phyloP scores from a whole-genome alignment of 2,329 filamentous ascomycete species.

The Cryphonectria carpinicola region DNA sequence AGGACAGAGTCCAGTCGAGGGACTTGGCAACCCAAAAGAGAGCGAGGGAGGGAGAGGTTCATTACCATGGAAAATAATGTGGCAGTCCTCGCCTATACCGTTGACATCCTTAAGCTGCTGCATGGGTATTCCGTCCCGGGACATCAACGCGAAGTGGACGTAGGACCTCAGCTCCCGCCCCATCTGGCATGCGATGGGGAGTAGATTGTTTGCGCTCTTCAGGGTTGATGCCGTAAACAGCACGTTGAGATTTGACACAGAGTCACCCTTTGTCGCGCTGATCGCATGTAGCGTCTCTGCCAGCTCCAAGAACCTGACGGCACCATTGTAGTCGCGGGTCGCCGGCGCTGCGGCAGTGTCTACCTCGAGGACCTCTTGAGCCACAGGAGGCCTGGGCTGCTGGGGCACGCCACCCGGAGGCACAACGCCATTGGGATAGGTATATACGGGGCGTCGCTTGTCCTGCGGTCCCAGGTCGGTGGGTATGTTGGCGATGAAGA shows the following conservation, averaged over 20 bases:
- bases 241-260: slow-evolving; percentile 67
- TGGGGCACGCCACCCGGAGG: slow-evolving; percentile 21
- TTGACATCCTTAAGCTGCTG: slow-evolving; percentile 76
- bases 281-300: slow-evolving; percentile 65
- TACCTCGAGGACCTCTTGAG: slow-evolving; percentile 20
- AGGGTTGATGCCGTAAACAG: slow-evolving; percentile 79
- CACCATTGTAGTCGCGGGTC: slow-evolving; percentile 66
- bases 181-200: slow-evolving; percentile 91
- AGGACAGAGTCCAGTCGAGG: slow-evolving; percentile 16
- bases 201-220: slow-evolving; percentile 70
- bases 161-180: slow-evolving; percentile 67
- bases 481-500: slow-evolving; percentile 69
- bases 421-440: slow-evolving; percentile 27
- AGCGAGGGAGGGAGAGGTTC: neutral
- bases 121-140: slow-evolving; percentile 70
- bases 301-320: slow-evolving; percentile 70
- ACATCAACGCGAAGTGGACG: slow-evolving; percentile 83
- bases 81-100: slow-evolving; percentile 73
- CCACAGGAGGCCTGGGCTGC: slow-evolving; percentile 20
- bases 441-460: slow-evolving; percentile 45
- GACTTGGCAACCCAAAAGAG: neutral
- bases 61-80: slow-evolving; percentile 63
- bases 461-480: slow-evolving; percentile 44
- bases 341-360: slow-evolving; percentile 30
- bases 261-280: slow-evolving; percentile 54